Conservation (phyloP, 495 filamentous ascomycete genomes). For the Astrothelium macrocarpum region DNA sequence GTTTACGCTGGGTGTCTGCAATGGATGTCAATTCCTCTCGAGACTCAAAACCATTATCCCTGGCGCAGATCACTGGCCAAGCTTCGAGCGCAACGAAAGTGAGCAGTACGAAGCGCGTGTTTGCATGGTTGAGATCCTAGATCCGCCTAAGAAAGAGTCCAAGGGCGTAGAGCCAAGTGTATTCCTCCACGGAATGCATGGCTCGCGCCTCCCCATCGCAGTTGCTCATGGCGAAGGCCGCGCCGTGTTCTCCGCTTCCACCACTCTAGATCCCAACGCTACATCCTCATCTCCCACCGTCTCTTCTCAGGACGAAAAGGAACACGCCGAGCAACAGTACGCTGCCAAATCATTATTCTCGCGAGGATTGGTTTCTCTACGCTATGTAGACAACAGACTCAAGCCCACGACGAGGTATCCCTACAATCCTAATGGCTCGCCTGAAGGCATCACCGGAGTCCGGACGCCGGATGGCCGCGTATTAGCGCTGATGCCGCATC, state of each 20-base stretch:
- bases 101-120: constrained; percentile 91
- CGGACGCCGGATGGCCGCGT: constrained; percentile 74
- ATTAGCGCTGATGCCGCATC: constrained; percentile 92
- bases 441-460: constrained; percentile 76
- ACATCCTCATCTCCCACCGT: constrained; percentile 26
- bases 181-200: constrained; percentile 87
- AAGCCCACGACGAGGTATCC: constrained; percentile 75
- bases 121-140: constrained; percentile 73
- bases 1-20: constrained; percentile 91
- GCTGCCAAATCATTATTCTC: constrained; percentile 46
- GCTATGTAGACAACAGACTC: constrained; percentile 74
- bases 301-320: not conserved
- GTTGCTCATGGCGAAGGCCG: constrained; percentile 90
- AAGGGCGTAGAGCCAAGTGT: constrained; percentile 48
- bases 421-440: constrained; percentile 88
- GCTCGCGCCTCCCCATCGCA: constrained; percentile 72
- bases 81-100: constrained; percentile 73
- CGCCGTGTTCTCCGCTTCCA: constrained; percentile 54
- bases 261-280: constrained; percentile 30
- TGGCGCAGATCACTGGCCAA: constrained; percentile 75
- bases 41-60: constrained; percentile 77
- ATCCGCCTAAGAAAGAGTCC: constrained; percentile 39
- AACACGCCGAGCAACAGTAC: not conserved
- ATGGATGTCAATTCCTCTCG: constrained; percentile 92
- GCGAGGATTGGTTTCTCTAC: constrained; percentile 55